Evolutionary conservation across 1,284 basidiomycete species (phyloP).

Genomic region (Takashimella tepidaria): DNA sequence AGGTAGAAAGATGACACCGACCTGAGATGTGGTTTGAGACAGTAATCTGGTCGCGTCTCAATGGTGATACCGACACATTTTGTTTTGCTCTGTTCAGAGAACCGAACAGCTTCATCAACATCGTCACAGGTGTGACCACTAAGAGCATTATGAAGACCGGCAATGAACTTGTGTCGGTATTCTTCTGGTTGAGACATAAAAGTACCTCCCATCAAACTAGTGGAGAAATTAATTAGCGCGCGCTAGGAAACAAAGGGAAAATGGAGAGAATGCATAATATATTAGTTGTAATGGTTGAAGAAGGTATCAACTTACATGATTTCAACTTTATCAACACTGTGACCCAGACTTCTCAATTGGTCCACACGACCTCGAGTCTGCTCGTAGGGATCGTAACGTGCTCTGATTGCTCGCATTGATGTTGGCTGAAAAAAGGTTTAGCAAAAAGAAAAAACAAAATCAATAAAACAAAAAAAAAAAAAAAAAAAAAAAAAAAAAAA

Average conservation of each 20-base stretch:
- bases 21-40: slow-evolving; percentile 91
- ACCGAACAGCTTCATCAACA: slow-evolving; percentile 96
- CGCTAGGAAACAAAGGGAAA: background rate
- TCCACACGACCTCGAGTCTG: slow-evolving; percentile 93
- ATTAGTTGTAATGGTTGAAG: background rate
- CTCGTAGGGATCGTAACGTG: slow-evolving; percentile 97
- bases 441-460: too few species aligned
- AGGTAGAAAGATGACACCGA: too few species aligned
- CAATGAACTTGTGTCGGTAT: slow-evolving; percentile 88
- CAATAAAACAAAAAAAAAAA: too few species aligned
- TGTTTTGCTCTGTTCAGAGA: slow-evolving; percentile 93
- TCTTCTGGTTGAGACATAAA: slow-evolving; percentile 99
- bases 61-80: slow-evolving; percentile 99
- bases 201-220: slow-evolving; percentile 88
- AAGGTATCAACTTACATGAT: slow-evolving; percentile 61
- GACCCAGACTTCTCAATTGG: slow-evolving; percentile 88
- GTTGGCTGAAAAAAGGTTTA: slow-evolving; percentile 62
- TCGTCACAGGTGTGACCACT: slow-evolving; percentile 90
- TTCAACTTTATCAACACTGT: slow-evolving; percentile 98
- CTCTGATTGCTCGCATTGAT: slow-evolving; percentile 97
- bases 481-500: too few species aligned
- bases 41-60: slow-evolving; percentile 98
- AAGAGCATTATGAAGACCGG: slow-evolving; percentile 94
- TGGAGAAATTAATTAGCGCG: too few species aligned
- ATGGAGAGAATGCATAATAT: background rate